Conservation (phyloP, 2,329 filamentous ascomycete genomes). For the Stylonectria norvegica region DNA sequence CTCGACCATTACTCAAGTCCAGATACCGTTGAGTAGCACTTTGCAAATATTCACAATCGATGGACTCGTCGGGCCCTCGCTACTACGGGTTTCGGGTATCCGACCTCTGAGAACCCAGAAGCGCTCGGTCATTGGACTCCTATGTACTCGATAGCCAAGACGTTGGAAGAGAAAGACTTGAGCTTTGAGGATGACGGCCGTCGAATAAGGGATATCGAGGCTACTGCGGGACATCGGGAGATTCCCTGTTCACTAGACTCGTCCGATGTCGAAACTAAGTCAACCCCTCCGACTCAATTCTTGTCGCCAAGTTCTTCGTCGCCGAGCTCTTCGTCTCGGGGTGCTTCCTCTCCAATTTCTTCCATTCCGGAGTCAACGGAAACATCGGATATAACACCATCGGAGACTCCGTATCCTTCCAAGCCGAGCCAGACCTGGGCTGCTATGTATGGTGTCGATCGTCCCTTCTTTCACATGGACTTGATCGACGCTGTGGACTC, state of each 20-base stretch:
- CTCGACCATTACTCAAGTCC: slow-evolving; percentile 52
- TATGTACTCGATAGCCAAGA: slow-evolving; percentile 33
- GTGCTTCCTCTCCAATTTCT: neutral
- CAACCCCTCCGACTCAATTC: neutral
- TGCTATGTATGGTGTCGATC: slow-evolving; percentile 39
- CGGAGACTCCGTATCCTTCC: too few species aligned
- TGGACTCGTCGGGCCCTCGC: slow-evolving; percentile 57
- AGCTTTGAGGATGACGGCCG: neutral
- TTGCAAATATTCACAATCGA: slow-evolving; percentile 52
- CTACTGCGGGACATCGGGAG: neutral
- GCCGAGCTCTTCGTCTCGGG: neutral
- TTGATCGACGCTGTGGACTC: slow-evolving; percentile 41
- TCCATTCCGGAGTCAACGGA: neutral
- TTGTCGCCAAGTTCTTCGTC: neutral
- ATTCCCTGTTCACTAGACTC: neutral
- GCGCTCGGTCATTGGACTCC: slow-evolving; percentile 31
- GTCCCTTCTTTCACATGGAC: slow-evolving; percentile 48
- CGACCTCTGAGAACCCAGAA: slow-evolving; percentile 25
- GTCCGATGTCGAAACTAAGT: neutral
- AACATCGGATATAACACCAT: too few species aligned
- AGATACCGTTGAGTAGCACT: slow-evolving; percentile 49
- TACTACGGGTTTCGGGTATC: slow-evolving; percentile 54
- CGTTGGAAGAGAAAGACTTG: slow-evolving; percentile 14
- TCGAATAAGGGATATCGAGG: neutral
- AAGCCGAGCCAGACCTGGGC: slow-evolving; percentile 10